Conservation (phyloP, 1,284 basidiomycete species). For the Moesziomyces parantarcticus region DNA sequence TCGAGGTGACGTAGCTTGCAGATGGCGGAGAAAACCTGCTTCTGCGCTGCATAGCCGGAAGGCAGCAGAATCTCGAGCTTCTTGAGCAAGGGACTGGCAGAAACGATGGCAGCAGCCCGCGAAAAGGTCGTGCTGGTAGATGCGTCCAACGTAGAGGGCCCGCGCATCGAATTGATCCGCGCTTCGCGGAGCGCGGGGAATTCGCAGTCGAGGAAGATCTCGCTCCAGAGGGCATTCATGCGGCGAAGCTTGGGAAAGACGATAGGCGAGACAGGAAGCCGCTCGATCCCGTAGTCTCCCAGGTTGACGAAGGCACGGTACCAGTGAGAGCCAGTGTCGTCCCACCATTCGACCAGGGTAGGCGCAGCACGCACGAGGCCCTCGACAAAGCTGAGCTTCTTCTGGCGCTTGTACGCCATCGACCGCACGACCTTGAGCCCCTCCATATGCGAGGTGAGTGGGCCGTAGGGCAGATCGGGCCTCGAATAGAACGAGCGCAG, state of each 20-base stretch:
- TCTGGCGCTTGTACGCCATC: conserved; percentile 4
- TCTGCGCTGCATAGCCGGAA: neutral
- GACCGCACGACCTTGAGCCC: conserved; percentile 7
- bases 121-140: neutral
- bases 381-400: conserved; percentile 15
- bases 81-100: conserved; percentile 14
- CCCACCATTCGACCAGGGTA: conserved; percentile 10
- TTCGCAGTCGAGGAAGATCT: conserved; percentile 17
- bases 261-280: conserved; percentile 3
- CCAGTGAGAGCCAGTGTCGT: conserved; percentile 6
- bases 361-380: conserved; percentile 9
- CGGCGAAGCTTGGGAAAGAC: conserved; percentile 14
- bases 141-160: neutral
- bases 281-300: conserved; percentile 5
- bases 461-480: conserved; percentile 9
- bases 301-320: conserved; percentile 2
- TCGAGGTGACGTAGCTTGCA: conserved; percentile 9
- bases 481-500: conserved; percentile 10
- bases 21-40: conserved; percentile 14
- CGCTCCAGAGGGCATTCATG: conserved; percentile 8
- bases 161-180: conserved; percentile 9
- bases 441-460: conserved; percentile 7
- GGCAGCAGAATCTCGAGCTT: conserved; percentile 25
- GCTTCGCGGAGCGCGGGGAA: conserved; percentile 12
- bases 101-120: conserved; percentile 10